Evolutionary conservation across 202 grass and related monocot genomes (phyloP).

Genomic region (Miscanthus sacchariflorus): DNA sequence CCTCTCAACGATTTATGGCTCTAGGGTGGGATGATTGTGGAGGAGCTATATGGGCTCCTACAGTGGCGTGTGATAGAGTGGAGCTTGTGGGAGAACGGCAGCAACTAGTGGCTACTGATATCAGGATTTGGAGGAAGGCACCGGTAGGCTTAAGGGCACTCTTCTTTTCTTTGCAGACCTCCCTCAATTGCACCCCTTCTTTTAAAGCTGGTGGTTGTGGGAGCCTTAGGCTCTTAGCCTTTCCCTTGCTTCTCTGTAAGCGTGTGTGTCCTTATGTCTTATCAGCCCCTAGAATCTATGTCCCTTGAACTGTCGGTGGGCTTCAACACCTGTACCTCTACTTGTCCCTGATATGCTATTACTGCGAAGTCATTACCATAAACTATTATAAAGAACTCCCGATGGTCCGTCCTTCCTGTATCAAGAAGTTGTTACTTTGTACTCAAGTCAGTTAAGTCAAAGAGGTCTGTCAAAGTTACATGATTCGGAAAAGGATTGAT

Average conservation of each 20-base stretch:
- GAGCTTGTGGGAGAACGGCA: constrained; percentile 39
- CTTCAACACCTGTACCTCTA: constrained; percentile 42
- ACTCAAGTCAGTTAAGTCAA: constrained; percentile 44
- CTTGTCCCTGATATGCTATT: constrained; percentile 36
- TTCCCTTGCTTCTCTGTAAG: constrained; percentile 48
- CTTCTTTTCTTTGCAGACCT: constrained; percentile 48
- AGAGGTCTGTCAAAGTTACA: constrained; percentile 30
- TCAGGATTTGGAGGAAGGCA: constrained; percentile 49
- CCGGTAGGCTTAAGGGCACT: constrained; percentile 41
- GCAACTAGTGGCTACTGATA: constrained; percentile 46
- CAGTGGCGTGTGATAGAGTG: constrained; percentile 36
- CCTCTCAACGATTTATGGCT: constrained; percentile 37
- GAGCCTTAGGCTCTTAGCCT: constrained; percentile 23
- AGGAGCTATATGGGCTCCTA: constrained; percentile 7
- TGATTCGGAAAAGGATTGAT: constrained; percentile 51
- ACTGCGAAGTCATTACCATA: constrained; percentile 16
- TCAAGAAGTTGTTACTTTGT: constrained; percentile 44
- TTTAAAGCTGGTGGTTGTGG: constrained; percentile 65
- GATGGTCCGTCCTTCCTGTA: constrained; percentile 39
- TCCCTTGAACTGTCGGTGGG: constrained; percentile 57
- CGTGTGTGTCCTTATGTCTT: constrained; percentile 43
- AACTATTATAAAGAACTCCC: constrained; percentile 43
- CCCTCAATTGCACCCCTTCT: constrained; percentile 52
- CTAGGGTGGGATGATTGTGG: constrained; percentile 28
- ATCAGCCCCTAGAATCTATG: constrained; percentile 55